A percentile compares a stretch with the other conserved stretches of the same genome.
Evolutionary conservation across 192 early-diverging fungal species (phyloP).

Genomic region (Backusella tuberculispora): DNA sequence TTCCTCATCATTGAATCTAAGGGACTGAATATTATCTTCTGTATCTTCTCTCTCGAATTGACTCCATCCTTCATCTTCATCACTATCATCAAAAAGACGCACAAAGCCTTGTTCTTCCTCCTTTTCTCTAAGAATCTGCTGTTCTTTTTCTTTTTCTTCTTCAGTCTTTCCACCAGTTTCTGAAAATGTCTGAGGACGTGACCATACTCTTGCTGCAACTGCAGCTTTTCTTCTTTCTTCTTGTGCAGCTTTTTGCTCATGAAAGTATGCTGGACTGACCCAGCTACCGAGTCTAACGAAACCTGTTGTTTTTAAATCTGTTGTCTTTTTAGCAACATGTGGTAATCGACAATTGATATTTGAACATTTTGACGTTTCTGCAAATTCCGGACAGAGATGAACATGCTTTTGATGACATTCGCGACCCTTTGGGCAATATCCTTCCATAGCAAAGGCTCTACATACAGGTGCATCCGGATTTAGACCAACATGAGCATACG

Average conservation of each 20-base stretch:
- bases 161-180: constrained; percentile 24
- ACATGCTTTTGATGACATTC: constrained; percentile 66
- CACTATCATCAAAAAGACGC: constrained; percentile 35
- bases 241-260: background rate
- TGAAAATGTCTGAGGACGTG: constrained; percentile 1
- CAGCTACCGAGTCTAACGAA: constrained; percentile 14
- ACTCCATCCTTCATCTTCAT: constrained; percentile 30
- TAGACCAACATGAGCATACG: constrained; percentile 60
- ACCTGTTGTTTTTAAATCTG: constrained; percentile 21
- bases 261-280: constrained; percentile 19
- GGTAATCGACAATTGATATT: constrained; percentile 61
- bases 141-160: background rate
- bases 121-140: background rate
- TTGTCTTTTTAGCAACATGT: constrained; percentile 45
- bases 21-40: constrained; percentile 31
- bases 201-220: constrained; percentile 26
- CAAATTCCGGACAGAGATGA: constrained; percentile 73
- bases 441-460: constrained; percentile 62
- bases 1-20: constrained; percentile 40
- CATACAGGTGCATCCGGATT: constrained; percentile 66
- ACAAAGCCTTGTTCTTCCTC: constrained; percentile 42
- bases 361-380: constrained; percentile 60
- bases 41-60: constrained; percentile 34
- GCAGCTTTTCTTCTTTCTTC: constrained; percentile 5
- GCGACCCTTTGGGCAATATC: constrained; percentile 61